Evolutionary conservation across 192 early-diverging fungal genomes (phyloP).

Genomic region (Umbelopsis isabellina): DNA sequence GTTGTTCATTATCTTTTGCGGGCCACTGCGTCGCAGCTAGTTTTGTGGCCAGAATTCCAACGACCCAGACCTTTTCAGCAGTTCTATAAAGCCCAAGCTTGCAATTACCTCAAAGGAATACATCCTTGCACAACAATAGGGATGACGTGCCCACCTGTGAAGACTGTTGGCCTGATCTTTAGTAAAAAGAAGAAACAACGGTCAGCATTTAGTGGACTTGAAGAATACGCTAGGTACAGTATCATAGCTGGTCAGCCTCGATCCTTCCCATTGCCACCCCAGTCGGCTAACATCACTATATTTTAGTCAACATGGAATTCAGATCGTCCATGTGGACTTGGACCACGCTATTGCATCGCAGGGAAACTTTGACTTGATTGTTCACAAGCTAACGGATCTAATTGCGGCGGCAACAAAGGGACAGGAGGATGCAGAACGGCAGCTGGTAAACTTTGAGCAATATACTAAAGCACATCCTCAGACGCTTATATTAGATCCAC

Average conservation of each 20-base stretch:
- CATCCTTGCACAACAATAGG: neutral
- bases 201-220: constrained; percentile 40
- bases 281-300: neutral
- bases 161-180: constrained; percentile 41
- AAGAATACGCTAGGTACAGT: constrained; percentile 41
- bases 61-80: neutral
- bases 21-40: no score
- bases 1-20: no score
- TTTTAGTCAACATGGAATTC: constrained; percentile 30
- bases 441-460: constrained; percentile 32
- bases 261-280: neutral
- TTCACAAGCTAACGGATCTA: constrained; percentile 44
- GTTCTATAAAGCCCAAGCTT: neutral
- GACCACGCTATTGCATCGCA: constrained; percentile 24
- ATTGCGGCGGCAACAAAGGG: constrained; percentile 32
- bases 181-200: constrained; percentile 34
- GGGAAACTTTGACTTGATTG: constrained; percentile 37
- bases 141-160: constrained; percentile 20
- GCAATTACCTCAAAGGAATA: neutral
- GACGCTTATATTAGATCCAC: constrained; percentile 33
- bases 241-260: neutral
- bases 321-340: constrained; percentile 35
- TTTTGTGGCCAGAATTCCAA: neutral
- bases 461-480: constrained; percentile 32
- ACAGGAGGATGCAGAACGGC: constrained; percentile 1